Percentiles rank a stretch among this genome's conserved stretches.
These are phyloP conservation scores for Aspergillus sp. DNA, from an alignment of 2,329 filamentous ascomycete genomes.

Conservation along the genomic window DNA sequence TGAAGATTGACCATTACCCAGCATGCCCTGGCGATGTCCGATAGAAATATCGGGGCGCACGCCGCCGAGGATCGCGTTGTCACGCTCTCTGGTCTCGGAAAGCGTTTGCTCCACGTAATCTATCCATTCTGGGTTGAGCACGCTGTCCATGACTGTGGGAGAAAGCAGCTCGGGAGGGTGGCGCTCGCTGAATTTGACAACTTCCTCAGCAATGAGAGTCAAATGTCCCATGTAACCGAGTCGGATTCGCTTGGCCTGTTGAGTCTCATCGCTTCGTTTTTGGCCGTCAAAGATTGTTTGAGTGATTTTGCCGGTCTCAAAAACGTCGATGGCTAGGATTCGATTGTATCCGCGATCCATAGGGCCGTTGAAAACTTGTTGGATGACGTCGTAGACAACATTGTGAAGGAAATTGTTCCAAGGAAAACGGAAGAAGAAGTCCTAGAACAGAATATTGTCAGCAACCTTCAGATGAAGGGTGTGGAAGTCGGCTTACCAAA, in stretches of 20 bases:
- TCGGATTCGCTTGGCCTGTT: conserved; percentile 81
- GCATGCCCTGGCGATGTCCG: conserved; percentile 72
- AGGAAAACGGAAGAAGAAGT: conserved; percentile 97
- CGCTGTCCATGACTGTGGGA: conserved; percentile 80
- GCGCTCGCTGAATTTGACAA: conserved; percentile 96
- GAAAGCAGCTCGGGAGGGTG: conserved; percentile 88
- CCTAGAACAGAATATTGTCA: conserved; percentile 55
- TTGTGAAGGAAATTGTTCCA: conserved; percentile 99
- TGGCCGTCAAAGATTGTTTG: conserved; percentile 92
- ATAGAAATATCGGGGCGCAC: conserved; percentile 90
- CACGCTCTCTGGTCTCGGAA: conserved; percentile 89
- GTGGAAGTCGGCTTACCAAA: conserved; percentile 65
- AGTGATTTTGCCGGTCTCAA: conserved; percentile 87
- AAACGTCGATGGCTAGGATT: conserved; percentile 86
- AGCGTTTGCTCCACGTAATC: conserved; percentile 92
- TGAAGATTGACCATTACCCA: conserved; percentile 60
- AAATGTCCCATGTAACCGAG: conserved; percentile 98
- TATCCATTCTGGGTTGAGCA: conserved; percentile 89
- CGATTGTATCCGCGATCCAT: conserved; percentile 97
- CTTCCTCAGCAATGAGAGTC: conserved; percentile 95
- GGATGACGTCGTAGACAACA: conserved; percentile 97
- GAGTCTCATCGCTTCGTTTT: conserved; percentile 80
- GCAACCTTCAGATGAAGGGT: background rate
- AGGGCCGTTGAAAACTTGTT: conserved; percentile 97
- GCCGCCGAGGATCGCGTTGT: conserved; percentile 97